These are phyloP conservation scores for Helianthus tuberosus DNA, from an alignment of 129 eudicot species.

Conservation along the genomic window DNA sequence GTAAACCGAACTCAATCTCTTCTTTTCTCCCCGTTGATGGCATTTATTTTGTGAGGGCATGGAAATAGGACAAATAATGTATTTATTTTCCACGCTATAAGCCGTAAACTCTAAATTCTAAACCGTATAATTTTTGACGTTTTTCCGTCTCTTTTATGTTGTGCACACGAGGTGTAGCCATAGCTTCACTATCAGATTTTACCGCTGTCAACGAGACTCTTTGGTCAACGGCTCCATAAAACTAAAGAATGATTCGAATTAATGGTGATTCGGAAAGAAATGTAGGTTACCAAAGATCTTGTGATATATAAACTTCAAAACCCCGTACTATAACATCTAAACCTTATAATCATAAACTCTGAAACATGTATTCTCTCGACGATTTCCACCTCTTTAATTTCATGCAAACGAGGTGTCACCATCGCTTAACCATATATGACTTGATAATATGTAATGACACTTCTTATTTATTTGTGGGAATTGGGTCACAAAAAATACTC, in stretches of 20 bases:
- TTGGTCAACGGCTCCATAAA: neutral
- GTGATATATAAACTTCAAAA: neutral
- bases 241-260: neutral
- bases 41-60: conserved; percentile 29
- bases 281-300: neutral
- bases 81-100: too few species aligned
- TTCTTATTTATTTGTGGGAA: neutral
- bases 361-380: too few species aligned
- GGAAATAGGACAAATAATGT: neutral
- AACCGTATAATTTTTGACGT: too few species aligned
- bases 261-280: neutral
- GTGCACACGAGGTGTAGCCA: too few species aligned
- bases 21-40: conserved; percentile 57
- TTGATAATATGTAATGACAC: too few species aligned
- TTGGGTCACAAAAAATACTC: neutral
- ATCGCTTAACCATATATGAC: too few species aligned
- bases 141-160: too few species aligned
- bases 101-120: too few species aligned
- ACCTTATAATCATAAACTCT: too few species aligned
- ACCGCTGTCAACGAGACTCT: neutral
- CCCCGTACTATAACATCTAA: neutral
- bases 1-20: conserved; percentile 85
- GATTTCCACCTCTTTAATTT: neutral
- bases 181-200: neutral
- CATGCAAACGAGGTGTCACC: neutral